Evolutionary conservation across 2,329 filamentous ascomycete species (phyloP), one percentile per base, ranked within the genome.

Genomic region (Proliferodiscus dingleyae): DNA sequence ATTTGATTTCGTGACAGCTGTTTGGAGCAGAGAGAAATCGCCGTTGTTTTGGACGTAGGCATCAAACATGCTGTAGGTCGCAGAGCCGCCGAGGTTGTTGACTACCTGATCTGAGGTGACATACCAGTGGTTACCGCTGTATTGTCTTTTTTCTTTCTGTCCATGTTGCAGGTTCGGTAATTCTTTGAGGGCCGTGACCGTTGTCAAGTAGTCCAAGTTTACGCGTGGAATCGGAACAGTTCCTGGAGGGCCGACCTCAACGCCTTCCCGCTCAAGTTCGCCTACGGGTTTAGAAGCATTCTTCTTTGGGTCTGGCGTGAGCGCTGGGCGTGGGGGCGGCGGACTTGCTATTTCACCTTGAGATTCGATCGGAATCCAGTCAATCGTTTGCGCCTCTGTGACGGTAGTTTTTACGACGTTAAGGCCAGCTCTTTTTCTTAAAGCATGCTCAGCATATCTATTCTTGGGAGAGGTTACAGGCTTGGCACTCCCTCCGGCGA

Each of bases 1-100:
- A 22, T 37, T 38, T 6, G 16, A 8, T 37, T 24, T 36, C 8
- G 46, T 47, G 15, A 53, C 43, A 11, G 51, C 45, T 13, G 43
- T 50, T 41, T 53, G 48, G 2, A 53, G 36, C 2, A 53, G 24
- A 13, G 51, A 53, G 37, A 51, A 53, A 28, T 53, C 50, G 1
- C 23, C 47, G 10, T 34, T 15, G 22, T 38, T 48, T 21, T 46
- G 30, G 3, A 45, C 38, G 22, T 38, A 53, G 5, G 50, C 37
- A 3, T 45, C 30, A 28, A 52, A 52, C 2, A 52, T 30, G 36
- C 44, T 45, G 41, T 40, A 52, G 11, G 37, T 41, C 7, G 38
- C 43, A 18, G 49, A 52, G 29, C 50, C 43, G 10, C 50, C 50
- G n/a, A 47, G 24, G 15, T 45, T 47, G 22, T 32, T 24, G 2